Evolutionary conservation across 2,329 filamentous ascomycete genomes (phyloP), one percentile per base, ranked within the genome.

Genomic region (Fusarium phyllophilum): DNA sequence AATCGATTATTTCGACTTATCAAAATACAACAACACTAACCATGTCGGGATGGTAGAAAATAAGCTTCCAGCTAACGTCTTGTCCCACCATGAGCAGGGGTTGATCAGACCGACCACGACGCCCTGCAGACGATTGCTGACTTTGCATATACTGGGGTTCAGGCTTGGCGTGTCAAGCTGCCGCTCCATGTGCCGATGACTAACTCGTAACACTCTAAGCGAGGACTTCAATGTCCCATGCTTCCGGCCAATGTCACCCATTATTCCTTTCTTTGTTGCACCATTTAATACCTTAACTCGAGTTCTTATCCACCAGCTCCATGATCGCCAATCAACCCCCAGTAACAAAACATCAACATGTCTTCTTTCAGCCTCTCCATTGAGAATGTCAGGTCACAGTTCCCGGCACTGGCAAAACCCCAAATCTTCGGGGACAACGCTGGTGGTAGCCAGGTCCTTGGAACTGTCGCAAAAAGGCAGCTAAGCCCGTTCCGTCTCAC

Each of bases 391-490:
- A 38, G 56, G 56, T 10, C 8, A 6, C 56, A 59, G 9, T 59
- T 59, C 34, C 56, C 56, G 13, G 56, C 56, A 18, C 56, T 59
- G 24, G 34, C 4, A 9, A 59, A 48, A 31, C 34, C 33, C 33
- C 56, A 59, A 24, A 31, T 59, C 18, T 59, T 59, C 24, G 56
- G 56, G 24, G 56, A 59, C 20, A 59, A 59, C 44, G 56, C 56
- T 39, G 56, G 56, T 31, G 56, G 56, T 31, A 59, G 56, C 29
- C 56, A 59, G 42, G 56, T 59, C 5, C 56, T 59, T 15, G 56
- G 56, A 31, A 48, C 44, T 7, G 56, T 59, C 33, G 56, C 56
- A 4, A 38, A 48, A 39, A 59, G 56, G 56, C 14, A 33, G 13
- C 22, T 57, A 48, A 6, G 10, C 33, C n/a, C 17, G 5, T 58